Conservation (phyloP, 805 yeast species). For the Candida nanaspora region DNA sequence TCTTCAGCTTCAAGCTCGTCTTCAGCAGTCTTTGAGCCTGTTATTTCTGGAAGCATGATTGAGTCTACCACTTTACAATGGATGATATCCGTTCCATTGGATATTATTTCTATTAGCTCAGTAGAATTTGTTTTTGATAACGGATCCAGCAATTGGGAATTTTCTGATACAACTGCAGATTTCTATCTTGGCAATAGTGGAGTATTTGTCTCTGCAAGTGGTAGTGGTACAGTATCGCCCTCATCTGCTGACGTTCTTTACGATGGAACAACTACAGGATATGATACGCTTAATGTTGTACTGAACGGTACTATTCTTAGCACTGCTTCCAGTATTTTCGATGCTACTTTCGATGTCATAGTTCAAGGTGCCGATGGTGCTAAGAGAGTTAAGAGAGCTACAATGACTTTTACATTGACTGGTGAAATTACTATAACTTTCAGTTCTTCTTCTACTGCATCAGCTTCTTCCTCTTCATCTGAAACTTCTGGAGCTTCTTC, state of each 20-base stretch:
- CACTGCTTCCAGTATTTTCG: background rate
- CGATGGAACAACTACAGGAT: background rate
- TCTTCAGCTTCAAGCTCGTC: background rate
- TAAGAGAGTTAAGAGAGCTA: conserved; percentile 1
- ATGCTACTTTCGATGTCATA: background rate
- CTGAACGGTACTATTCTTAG: background rate
- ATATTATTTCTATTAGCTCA: background rate
- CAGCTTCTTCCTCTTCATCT: background rate
- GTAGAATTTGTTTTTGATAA: background rate
- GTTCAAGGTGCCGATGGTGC: background rate
- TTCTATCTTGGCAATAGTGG: background rate
- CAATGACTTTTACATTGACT: background rate
- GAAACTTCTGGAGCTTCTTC: background rate
- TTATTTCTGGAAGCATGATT: background rate
- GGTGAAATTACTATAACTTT: background rate
- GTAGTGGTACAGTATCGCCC: background rate
- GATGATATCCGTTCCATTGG: background rate
- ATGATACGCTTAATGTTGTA: background rate
- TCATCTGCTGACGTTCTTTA: background rate
- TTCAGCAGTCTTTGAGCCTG: background rate
- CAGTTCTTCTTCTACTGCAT: too few species aligned
- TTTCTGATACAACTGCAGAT: background rate
- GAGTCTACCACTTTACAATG: background rate
- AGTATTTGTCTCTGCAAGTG: background rate
- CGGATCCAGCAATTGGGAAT: background rate